Base-by-base conservation (phyloP, 495 filamentous ascomycete genomes). In the Penicillium verhagenii region DNA sequence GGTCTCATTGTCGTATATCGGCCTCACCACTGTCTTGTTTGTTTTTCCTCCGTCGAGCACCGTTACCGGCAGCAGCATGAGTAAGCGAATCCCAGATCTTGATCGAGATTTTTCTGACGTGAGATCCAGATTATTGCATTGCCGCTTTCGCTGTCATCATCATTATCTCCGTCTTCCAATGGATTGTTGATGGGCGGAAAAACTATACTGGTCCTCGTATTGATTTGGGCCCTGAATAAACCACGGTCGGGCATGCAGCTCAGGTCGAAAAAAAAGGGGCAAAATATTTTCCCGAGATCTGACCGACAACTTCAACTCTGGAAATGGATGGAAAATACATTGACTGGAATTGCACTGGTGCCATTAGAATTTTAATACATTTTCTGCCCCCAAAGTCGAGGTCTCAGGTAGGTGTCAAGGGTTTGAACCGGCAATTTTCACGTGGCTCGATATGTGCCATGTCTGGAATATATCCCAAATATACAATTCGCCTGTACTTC, bases 121-220 rank as follows among this genome's bases (percentile, higher is more conserved):
- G 20, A 28, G 29, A 56, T 31, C 16, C 46, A 79, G 78, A 85
- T 61, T 88, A 87, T 52, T 85, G 82, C 48, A 73, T 89, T 23
- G 85, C 84, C n/a, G 87, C 83, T 1, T 89, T 90, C 63, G 77
- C 77, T 19, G 81, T 89, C 29, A 83, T 90, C 20, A 60, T 89
- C 11, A 68, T 85, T 4, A 81, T 90, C 35, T 82, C 83, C 28
- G 75, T 75, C 0, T 62, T 86, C 18, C 84, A 86, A 59, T 90
- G 86, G 84, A 69, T 86, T 57, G 72, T 88, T 4, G 85, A 87
- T 50, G 87, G 87, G 18, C 72, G 82, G 9, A 86, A 82, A 72
- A 84, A 88, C 56, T 89, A 83, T 66, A 81, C 68, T 0, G 86
- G 85, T 3, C 86, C 85, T 3, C 68, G 74, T 1, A 57, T 79